Evolutionary conservation across 2,329 filamentous ascomycete genomes (phyloP).

Genomic region (Xylariaceae sp.): DNA sequence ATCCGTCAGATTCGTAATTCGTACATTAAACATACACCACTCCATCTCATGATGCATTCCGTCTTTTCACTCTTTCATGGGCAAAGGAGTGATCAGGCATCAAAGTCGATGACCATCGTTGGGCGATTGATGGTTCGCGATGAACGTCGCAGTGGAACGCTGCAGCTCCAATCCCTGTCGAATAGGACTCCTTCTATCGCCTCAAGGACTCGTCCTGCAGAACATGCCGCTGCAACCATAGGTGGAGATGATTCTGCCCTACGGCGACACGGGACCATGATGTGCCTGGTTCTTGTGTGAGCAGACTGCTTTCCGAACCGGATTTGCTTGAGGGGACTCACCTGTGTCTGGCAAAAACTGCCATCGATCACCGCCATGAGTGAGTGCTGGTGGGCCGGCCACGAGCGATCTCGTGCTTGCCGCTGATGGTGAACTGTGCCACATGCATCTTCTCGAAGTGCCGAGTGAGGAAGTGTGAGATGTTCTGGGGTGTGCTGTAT

Average conservation of each 20-base stretch:
- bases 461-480: neutral
- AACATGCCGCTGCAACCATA: too few relatives aligned
- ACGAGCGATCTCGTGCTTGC: slow-evolving; percentile 20
- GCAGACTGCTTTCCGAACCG: neutral
- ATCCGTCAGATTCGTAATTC: too few relatives aligned
- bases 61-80: too few relatives aligned
- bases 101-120: too few relatives aligned
- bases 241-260: neutral
- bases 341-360: neutral
- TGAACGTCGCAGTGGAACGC: neutral
- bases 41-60: too few relatives aligned
- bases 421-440: slow-evolving; percentile 18
- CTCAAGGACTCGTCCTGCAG: neutral
- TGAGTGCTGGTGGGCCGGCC: slow-evolving; percentile 17
- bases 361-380: slow-evolving; percentile 12
- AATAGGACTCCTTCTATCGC: neutral
- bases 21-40: too few relatives aligned
- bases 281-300: neutral
- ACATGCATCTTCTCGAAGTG: slow-evolving; percentile 15
- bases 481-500: neutral
- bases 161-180: neutral
- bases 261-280: neutral
- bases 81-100: too few relatives aligned
- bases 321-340: slow-evolving; percentile 1
- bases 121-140: neutral